Evolutionary conservation across 2,329 filamentous ascomycete genomes (phyloP), one percentile per base, ranked within the genome.

Genomic region (Calonectria montana): DNA sequence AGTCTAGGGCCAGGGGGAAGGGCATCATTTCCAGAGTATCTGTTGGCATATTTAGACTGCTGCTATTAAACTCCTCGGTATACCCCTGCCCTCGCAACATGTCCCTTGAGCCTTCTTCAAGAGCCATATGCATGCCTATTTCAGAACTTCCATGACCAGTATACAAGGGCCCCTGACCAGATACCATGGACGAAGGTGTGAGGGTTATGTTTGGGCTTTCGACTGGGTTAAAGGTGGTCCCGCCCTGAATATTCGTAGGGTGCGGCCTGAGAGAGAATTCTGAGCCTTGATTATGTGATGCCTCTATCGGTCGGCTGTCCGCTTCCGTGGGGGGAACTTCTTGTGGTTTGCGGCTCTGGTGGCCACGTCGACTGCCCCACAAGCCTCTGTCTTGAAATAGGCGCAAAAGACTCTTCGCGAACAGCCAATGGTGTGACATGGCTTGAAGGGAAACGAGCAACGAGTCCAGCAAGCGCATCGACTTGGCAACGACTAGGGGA

Each of bases 401-500:
- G 0, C 76, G 76, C 21, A 81, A 18, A 1, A 83, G 70, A 55
- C 80, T 83, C 15, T 76, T 75, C 2, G 80, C 82, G 69, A 82
- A 82, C 15, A 80, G 70, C 82, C 82, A 83, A 9, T 82, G 77
- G 2, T 70, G 63, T 2, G 79, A 77, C 18, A 83, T 70, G 6
- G 77, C 80, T 1, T 77, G 73, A 3, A 83, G 67, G 2, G 80
- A 77, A 12, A 75, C 55, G n/a, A 82, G 70, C 27, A 83, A 75
- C 9, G 78, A 80, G 12, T 81, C 78, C 43, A 79, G 79, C 43
- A 77, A 76, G 6, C 79, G 76, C 39, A 75, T 76, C 4, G 81
- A 80, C 68, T 81, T 81, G 27, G 79, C 78, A 18, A 77, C 79
- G 4, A 82, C 75, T 8, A 83, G 72, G 3, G 81, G 81, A 55